Base-by-base conservation (phyloP, 306 rosid species). In the Adenanthera pavonina region DNA sequence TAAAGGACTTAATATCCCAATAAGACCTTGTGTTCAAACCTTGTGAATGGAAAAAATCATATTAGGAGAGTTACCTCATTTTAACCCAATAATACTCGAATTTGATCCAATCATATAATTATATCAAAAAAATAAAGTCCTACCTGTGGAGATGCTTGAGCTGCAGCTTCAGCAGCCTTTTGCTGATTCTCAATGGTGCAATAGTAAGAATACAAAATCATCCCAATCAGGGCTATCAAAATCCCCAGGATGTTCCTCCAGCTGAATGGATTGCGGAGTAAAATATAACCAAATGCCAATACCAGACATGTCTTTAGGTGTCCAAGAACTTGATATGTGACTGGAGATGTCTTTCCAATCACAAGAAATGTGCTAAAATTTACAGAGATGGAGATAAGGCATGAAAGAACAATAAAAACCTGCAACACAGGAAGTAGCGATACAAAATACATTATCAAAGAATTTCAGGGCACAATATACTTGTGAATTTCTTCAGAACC, bases 291-390 rank as follows among this genome's bases (percentile, higher is more conserved):
- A 78, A 95, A 95, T 11, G 92, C 95, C 80, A 95, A 89, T 64
- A 95, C 99, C 47, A 95, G 90, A 38, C 99, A 95, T 40, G 99
- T 95, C 88, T 95, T 95, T 43, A 93, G 88, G 90, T 95, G 99
- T 77, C 99, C 99, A 19, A 93, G 95, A 79, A 93, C 99, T 79
- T 95, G 99, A 82, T 95, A 93, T 36, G 99, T 95, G 34, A 95
- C 97, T 3, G 97, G 92, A 57, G 99, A 95, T 54, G 98, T 95
- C 84, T 84, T 95, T 86, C 98, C 98, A 52, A 95, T 95, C 60
- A 95, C 98, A 47, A 95, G 96, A 85, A 95, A 95, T 67, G 98
- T 95, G 79, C 99, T 93, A 78, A 95, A 95, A 79, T 95, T 95
- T 76, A 95, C 99, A 19, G 94, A 87, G 48, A 95, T 94, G 3